These are phyloP conservation scores for Staphylotrichum longicolle DNA, from an alignment of 495 filamentous ascomycete genomes.

Conservation along the genomic window DNA sequence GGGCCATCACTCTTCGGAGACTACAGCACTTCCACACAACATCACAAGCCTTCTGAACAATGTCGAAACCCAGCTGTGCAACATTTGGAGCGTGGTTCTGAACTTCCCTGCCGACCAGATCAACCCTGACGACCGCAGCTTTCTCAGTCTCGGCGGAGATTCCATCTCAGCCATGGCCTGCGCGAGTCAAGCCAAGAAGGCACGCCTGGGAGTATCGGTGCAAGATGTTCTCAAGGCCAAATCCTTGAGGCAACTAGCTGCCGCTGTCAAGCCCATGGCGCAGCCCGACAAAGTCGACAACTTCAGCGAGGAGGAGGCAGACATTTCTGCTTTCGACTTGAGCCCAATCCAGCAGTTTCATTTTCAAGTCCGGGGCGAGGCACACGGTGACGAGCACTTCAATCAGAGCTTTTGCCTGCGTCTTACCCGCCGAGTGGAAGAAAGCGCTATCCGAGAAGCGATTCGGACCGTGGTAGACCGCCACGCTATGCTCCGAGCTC, in stretches of 20 bases:
- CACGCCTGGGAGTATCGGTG: constrained; percentile 18
- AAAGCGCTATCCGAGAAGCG: constrained; percentile 39
- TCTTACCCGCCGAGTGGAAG: constrained; percentile 42
- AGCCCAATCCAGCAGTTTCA: constrained; percentile 61
- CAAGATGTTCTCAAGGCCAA: constrained; percentile 51
- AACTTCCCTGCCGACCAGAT: constrained; percentile 36
- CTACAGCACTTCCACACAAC: background rate
- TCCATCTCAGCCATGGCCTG: constrained; percentile 61
- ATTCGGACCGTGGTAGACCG: constrained; percentile 50
- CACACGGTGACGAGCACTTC: constrained; percentile 55
- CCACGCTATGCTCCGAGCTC: constrained; percentile 64
- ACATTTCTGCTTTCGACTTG: constrained; percentile 33
- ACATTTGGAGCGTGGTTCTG: constrained; percentile 30
- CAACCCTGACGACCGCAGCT: constrained; percentile 45
- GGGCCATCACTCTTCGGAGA: background rate
- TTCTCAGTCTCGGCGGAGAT: constrained; percentile 62
- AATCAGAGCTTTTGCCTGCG: constrained; percentile 61
- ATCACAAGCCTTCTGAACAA: constrained; percentile 7
- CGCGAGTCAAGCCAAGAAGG: constrained; percentile 28
- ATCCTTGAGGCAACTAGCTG: constrained; percentile 33
- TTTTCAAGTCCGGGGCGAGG: constrained; percentile 46
- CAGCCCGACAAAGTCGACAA: background rate
- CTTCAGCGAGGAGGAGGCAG: constrained; percentile 3
- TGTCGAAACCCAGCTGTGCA: constrained; percentile 25
- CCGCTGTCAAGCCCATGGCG: constrained; percentile 5